Base-by-base conservation (phyloP, 208 protist genomes). In the Trypanosoma caninum region DNA sequence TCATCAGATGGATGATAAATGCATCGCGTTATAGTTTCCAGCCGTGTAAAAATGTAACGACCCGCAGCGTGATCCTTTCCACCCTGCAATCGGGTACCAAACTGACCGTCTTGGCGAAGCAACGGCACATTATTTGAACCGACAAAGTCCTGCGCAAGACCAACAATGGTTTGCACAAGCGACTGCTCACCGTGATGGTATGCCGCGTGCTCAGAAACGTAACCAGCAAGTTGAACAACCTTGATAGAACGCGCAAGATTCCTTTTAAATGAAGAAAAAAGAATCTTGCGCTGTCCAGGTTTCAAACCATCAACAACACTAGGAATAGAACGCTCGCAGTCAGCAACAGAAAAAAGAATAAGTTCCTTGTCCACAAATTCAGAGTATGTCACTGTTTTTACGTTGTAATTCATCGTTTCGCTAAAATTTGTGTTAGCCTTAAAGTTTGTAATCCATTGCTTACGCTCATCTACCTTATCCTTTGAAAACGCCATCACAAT, bases 101-200 rank as follows among this genome's bases (percentile, higher is more conserved):
- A 99, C 68, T 99, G 96, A 61, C 99, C 99, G 51, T 87, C 79
- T 40, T 99, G 98, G 33, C 91, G 46, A 3, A 99, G 89, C 10
- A 99, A 67, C 23, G 99, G 98, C 31, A 99, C 73, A 84, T 99
- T 99, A 86, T 99, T 99, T 53, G 83, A 88, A 44, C 99, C 97
- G 4, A 98, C 90, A 74, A 91, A 99, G 65, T 98, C 89, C 84
- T 99, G 99, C 27, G 99, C 99, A 91, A 99, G 97, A 51, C 76
- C 91, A 5, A 99, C 87, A 51, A 99, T 99, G 9, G 99, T 99
- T 48, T 89, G 76, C n/a, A 87, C 81, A 2, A 99, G 87, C 3
- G 83, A 95, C 55, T 81, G 65, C 80, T 99, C 99, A 40, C 99
- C 99, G 77, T 99, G 99, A 76, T 99, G 99, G 89, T 99, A 99